Evolutionary conservation across 2,329 filamentous ascomycete species (phyloP).

Genomic region (Corinectria fuckeliana): DNA sequence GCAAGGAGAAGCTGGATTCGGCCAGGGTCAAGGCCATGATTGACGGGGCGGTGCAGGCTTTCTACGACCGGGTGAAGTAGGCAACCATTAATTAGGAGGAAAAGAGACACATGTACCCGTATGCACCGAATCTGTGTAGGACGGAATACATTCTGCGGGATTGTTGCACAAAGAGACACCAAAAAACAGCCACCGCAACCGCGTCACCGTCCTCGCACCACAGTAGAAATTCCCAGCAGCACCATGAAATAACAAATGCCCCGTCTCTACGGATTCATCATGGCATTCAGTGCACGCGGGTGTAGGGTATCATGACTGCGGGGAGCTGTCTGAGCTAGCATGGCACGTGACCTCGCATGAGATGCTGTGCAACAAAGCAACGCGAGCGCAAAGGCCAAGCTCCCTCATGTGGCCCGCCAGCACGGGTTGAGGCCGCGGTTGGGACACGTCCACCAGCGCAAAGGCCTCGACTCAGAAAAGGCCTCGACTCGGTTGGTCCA

Average conservation of each 20-base stretch:
- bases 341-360: slow-evolving; percentile 37
- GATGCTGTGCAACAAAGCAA: slow-evolving; percentile 1
- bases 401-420: slow-evolving; percentile 34
- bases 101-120: too few species aligned
- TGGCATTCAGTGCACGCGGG: background rate
- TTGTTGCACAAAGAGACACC: too few species aligned
- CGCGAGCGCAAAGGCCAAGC: slow-evolving; percentile 11
- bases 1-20: slow-evolving; percentile 66
- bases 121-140: too few species aligned
- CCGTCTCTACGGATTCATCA: too few species aligned
- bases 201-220: too few species aligned
- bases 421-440: slow-evolving; percentile 16
- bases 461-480: too few species aligned
- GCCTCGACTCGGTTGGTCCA: background rate
- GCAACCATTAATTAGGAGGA: too few species aligned
- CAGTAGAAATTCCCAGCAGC: too few species aligned
- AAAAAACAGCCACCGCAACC: too few species aligned
- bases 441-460: background rate
- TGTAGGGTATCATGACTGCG: slow-evolving; percentile 36
- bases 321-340: slow-evolving; percentile 19
- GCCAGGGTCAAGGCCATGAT: slow-evolving; percentile 63
- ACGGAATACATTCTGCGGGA: too few species aligned
- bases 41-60: slow-evolving; percentile 56
- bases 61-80: slow-evolving; percentile 45
- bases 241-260: background rate